Evolutionary conservation across 495 filamentous ascomycete genomes (phyloP).

Genomic region (Corynascus novoguineensis): DNA sequence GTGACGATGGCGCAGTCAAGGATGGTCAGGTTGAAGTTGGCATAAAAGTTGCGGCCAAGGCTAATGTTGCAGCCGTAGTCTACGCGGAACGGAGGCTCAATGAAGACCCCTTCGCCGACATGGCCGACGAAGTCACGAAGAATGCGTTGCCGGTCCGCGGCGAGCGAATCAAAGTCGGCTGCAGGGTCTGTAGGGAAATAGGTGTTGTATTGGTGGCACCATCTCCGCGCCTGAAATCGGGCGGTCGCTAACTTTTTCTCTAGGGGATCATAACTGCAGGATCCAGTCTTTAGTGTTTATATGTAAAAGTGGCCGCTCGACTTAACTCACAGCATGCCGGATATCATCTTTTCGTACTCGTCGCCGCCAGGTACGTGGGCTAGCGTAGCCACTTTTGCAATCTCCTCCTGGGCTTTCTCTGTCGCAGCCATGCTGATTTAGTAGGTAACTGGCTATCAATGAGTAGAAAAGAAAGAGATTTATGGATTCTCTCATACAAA

Average conservation of each 20-base stretch:
- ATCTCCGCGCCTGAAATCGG: constrained; percentile 44
- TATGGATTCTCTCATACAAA: too few species aligned
- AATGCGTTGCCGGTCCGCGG: constrained; percentile 31
- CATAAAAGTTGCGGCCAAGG: constrained; percentile 47
- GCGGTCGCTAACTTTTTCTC: constrained; percentile 15
- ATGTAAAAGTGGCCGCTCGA: too few species aligned
- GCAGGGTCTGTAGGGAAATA: constrained; percentile 36
- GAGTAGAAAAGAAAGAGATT: too few species aligned
- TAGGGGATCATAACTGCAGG: not conserved
- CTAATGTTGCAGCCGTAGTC: constrained; percentile 54
- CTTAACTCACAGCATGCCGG: constrained; percentile 25
- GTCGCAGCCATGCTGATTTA: not conserved
- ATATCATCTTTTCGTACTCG: constrained; percentile 12
- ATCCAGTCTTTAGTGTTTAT: too few species aligned
- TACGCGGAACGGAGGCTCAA: constrained; percentile 49
- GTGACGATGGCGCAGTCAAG: constrained; percentile 43
- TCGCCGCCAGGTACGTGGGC: constrained; percentile 7
- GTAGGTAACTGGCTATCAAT: too few species aligned
- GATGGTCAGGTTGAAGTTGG: constrained; percentile 47
- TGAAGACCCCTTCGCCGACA: constrained; percentile 40
- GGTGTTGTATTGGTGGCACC: constrained; percentile 45
- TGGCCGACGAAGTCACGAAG: constrained; percentile 40
- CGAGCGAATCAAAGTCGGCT: constrained; percentile 32
- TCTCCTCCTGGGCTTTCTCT: not conserved
- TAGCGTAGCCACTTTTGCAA: not conserved